phyloP scores from a whole-genome alignment of 2,329 filamentous ascomycete genomes.

The Metarhizium anisopliae region DNA sequence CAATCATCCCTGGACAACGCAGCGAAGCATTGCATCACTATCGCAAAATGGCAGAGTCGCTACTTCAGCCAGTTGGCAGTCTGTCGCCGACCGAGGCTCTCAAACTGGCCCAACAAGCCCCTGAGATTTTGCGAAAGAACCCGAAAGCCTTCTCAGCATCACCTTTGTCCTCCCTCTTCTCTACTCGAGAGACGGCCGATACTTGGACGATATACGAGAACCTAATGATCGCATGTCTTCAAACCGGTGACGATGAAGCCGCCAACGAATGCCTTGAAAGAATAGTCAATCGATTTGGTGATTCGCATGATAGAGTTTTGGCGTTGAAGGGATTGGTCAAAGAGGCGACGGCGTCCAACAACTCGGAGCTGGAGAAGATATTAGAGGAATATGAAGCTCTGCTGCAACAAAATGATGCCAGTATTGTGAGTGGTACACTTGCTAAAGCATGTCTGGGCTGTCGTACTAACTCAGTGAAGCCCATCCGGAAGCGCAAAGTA shows the following conservation, averaged over 20 bases:
- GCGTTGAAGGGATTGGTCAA: constrained; percentile 74
- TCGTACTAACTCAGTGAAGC: constrained; percentile 38
- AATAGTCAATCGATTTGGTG: constrained; percentile 72
- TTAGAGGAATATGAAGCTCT: constrained; percentile 71
- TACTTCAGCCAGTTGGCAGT: constrained; percentile 48
- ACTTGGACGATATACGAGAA: constrained; percentile 84
- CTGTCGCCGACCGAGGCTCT: constrained; percentile 47
- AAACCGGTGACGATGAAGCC: constrained; percentile 71
- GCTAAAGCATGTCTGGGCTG: constrained; percentile 3
- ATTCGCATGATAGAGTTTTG: constrained; percentile 76
- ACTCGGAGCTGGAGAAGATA: constrained; percentile 57
- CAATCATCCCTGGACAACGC: neutral
- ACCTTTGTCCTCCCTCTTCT: constrained; percentile 42
- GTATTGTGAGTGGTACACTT: constrained; percentile 52
- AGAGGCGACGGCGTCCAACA: constrained; percentile 67
- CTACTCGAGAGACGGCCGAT: constrained; percentile 61
- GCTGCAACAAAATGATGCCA: constrained; percentile 63
- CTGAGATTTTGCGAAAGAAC: constrained; percentile 43
- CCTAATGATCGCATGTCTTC: constrained; percentile 72
- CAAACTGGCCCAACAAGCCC: constrained; percentile 52
- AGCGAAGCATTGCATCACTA: constrained; percentile 2
- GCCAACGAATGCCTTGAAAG: constrained; percentile 68
- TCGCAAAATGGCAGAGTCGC: constrained; percentile 37
- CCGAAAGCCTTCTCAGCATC: constrained; percentile 47
- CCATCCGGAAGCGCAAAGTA: constrained; percentile 75